Base-by-base conservation (phyloP, 2,329 filamentous ascomycete genomes). In the Calonectria fujianensis region DNA sequence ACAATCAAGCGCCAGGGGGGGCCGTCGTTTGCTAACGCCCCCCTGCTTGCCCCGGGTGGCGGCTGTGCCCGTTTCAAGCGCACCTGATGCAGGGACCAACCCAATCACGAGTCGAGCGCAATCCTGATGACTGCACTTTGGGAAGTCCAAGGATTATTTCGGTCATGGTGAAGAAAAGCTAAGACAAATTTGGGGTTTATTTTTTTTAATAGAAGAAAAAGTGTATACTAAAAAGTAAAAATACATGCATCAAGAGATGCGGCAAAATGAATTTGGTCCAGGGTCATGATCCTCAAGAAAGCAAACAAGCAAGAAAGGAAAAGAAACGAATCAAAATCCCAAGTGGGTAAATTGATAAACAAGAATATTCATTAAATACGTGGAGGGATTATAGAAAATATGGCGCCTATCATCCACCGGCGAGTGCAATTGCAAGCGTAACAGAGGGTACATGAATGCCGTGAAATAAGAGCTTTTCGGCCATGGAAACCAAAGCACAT, bases 1-100 rank as follows among this genome's bases (percentile, higher is more conserved):
- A 39, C 66, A 20, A 72, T 52, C 45, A 35, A 74, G 71, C 27
- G 63, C 50, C 63, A 70, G 37, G 39, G 35, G 31, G 57, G 37
- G n/a, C n/a, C 13, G 54, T 39, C 31, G 54, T 59, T 32, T 61
- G 41, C 61, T 50, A 32, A 35, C 27, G 29, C 61, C 45, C 18
- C 45, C 45, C 61, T 41, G 32, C 35, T 41, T 11, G 61, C 41
- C 31, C 45, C 41, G 20, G 41, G 61, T 48, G 61, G 61, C 39
- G 39, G 61, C 39, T 64, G 24, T 48, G 39, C 61, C 39, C 54
- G 54, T n/a, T 39, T 61, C 35, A 61, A 61, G 54, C 51, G 51
- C 45, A 48, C 45, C n/a, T 54, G 52, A 35, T 32, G 57, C 57
- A 63, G 24, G 57, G 57, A 29, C 57, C 57, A 61, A 10, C 35